Evolutionary conservation across 2,329 filamentous ascomycete species (phyloP).

Genomic region (Ceratocystis cubensis): DNA sequence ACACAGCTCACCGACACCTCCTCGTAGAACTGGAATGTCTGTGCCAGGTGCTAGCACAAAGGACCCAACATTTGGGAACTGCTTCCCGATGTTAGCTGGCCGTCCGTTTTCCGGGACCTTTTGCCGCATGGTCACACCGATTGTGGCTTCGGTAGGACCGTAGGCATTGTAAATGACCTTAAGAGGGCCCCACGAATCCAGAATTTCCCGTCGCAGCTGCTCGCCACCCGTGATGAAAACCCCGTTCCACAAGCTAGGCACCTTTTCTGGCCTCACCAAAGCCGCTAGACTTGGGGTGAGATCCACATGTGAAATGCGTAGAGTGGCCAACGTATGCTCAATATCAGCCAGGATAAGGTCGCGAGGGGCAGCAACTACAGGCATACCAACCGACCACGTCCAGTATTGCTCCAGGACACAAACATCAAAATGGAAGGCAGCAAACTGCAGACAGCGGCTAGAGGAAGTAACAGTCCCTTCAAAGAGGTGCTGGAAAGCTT

Average conservation of each 20-base stretch:
- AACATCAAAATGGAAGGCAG: conserved; percentile 89
- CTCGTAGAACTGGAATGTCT: conserved; percentile 58
- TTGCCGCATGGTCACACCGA: conserved; percentile 83
- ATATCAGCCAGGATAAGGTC: conserved; percentile 81
- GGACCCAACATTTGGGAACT: conserved; percentile 78
- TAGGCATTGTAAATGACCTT: conserved; percentile 84
- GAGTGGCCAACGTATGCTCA: conserved; percentile 53
- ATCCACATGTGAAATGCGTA: conserved; percentile 80
- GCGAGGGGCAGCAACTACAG: conserved; percentile 66
- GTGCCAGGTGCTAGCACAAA: conserved; percentile 63
- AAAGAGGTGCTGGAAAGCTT: conserved; percentile 73
- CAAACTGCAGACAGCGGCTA: conserved; percentile 84
- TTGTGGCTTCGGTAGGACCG: conserved; percentile 84
- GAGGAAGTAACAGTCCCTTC: conserved; percentile 55
- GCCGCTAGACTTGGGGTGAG: conserved; percentile 78
- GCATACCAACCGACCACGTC: conserved; percentile 86
- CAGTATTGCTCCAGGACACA: conserved; percentile 89
- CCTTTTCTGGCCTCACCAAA: conserved; percentile 64
- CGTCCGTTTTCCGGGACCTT: conserved; percentile 65
- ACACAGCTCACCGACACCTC: conserved; percentile 77
- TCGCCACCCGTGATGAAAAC: conserved; percentile 93
- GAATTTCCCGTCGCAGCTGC: conserved; percentile 73
- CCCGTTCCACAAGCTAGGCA: conserved; percentile 64
- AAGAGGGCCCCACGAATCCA: conserved; percentile 70
- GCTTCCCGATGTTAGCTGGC: conserved; percentile 74